Percentiles rank a stretch among this genome's conserved stretches.
These are phyloP conservation scores for Dimocarpus longan DNA, from an alignment of 345 rosid species.

Conservation along the genomic window DNA sequence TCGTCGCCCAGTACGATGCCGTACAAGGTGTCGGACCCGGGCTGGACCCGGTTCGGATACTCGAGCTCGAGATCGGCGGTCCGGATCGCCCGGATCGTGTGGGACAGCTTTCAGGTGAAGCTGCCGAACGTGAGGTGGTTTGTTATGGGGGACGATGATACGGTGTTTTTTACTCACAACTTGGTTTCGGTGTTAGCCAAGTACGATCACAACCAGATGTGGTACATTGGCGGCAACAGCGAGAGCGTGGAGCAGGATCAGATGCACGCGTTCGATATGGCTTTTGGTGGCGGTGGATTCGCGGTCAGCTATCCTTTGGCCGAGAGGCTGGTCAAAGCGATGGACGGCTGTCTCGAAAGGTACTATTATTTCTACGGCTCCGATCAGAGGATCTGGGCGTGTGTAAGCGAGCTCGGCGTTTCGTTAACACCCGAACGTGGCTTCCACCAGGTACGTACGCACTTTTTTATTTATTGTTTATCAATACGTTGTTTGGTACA, in stretches of 20 bases:
- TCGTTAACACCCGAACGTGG: slow-evolving; percentile 65
- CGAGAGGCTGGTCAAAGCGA: slow-evolving; percentile 40
- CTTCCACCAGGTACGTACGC: slow-evolving; percentile 75
- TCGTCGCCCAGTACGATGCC: slow-evolving; percentile 29
- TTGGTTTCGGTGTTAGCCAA: slow-evolving; percentile 60
- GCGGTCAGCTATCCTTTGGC: slow-evolving; percentile 76
- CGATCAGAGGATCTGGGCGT: slow-evolving; percentile 80
- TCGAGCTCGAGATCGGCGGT: slow-evolving; percentile 68
- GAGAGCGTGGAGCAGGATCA: slow-evolving; percentile 81
- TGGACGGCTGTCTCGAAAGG: slow-evolving; percentile 75
- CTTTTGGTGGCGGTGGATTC: slow-evolving; percentile 93
- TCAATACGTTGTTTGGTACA: not conserved
- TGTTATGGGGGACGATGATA: slow-evolving; percentile 95
- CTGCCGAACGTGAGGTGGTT: slow-evolving; percentile 74
- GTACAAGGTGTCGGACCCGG: slow-evolving; percentile 47
- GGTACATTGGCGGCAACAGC: slow-evolving; percentile 75
- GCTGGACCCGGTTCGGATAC: slow-evolving; percentile 60
- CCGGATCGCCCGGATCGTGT: slow-evolving; percentile 71
- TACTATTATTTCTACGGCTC: slow-evolving; percentile 78
- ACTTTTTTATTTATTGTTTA: not conserved
- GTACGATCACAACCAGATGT: slow-evolving; percentile 77
- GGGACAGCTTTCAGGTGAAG: slow-evolving; percentile 54
- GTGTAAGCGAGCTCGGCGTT: slow-evolving; percentile 73
- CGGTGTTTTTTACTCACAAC: slow-evolving; percentile 68
- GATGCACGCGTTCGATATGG: slow-evolving; percentile 78